Evolutionary conservation across 2,329 filamentous ascomycete species (phyloP).

Genomic region (Microsporum canis): DNA sequence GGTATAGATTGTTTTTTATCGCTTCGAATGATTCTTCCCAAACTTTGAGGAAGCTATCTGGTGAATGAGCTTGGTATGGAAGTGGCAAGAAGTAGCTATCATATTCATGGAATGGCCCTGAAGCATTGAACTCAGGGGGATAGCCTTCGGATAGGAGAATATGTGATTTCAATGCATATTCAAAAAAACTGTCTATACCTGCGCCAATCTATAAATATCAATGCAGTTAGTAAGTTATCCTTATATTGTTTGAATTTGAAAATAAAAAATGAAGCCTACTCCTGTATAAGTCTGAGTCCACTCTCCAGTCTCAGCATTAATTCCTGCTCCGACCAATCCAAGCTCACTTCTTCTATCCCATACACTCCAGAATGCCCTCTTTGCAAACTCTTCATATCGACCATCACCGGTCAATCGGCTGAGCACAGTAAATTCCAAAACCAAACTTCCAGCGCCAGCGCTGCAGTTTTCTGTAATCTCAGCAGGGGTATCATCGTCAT

Average conservation of each 20-base stretch:
- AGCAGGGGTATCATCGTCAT: conserved; percentile 26
- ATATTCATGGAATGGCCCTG: conserved; percentile 40
- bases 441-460: conserved; percentile 87
- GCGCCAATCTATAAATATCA: conserved; percentile 57
- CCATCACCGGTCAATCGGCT: conserved; percentile 76
- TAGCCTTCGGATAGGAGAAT: conserved; percentile 72
- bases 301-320: conserved; percentile 79
- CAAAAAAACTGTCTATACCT: conserved; percentile 95
- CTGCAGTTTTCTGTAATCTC: conserved; percentile 96
- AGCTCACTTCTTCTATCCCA: conserved; percentile 79
- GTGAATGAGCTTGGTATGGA: conserved; percentile 53
- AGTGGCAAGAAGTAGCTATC: conserved; percentile 56
- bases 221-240: not conserved
- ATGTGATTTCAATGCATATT: conserved; percentile 91
- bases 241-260: not conserved
- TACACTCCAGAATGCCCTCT: conserved; percentile 93
- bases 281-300: conserved; percentile 88
- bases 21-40: conserved; percentile 81
- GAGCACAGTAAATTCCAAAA: conserved; percentile 83
- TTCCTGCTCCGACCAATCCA: conserved; percentile 77
- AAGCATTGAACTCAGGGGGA: conserved; percentile 23
- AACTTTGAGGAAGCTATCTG: conserved; percentile 65
- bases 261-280: conserved; percentile 21
- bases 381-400: conserved; percentile 80
- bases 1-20: conserved; percentile 85